Evolutionary conservation across 768 basidiomycete genomes (phyloP).

Genomic region (Dictyophora rubrovolvata): DNA sequence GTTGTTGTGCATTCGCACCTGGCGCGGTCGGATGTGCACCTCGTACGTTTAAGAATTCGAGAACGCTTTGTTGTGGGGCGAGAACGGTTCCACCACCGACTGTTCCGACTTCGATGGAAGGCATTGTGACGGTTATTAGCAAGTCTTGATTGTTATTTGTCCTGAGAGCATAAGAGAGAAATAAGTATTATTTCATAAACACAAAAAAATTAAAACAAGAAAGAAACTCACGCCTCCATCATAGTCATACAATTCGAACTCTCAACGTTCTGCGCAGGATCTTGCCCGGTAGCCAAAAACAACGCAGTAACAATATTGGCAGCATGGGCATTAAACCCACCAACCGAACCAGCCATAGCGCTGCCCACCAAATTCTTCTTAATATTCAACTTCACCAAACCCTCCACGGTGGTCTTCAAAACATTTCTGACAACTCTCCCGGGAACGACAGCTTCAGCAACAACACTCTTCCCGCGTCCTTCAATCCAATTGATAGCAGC

Average conservation of each 20-base stretch:
- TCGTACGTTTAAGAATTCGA: conserved; percentile 88
- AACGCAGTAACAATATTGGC: conserved; percentile 95
- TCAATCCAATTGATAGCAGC: conserved; percentile 99
- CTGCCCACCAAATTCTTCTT: conserved; percentile 98
- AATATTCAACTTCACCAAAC: conserved; percentile 79
- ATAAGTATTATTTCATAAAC: conserved; percentile 1
- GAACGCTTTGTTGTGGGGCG: conserved; percentile 77
- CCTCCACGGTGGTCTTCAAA: conserved; percentile 89
- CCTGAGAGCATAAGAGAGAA: conserved; percentile 28
- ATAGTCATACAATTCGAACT: conserved; percentile 97
- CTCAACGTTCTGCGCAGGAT: conserved; percentile 98
- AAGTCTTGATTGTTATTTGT: conserved; percentile 85
- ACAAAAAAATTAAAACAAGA: conserved; percentile 1
- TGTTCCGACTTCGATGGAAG: conserved; percentile 98
- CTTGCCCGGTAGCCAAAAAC: conserved; percentile 94
- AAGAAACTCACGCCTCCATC: conserved; percentile 85
- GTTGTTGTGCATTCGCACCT: conserved; percentile 79
- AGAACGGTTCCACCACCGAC: conserved; percentile 95
- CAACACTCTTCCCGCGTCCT: conserved; percentile 94
- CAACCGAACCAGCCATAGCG: conserved; percentile 96
- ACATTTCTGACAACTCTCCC: conserved; percentile 82
- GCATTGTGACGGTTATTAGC: conserved; percentile 92
- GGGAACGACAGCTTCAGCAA: conserved; percentile 89
- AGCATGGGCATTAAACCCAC: conserved; percentile 98
- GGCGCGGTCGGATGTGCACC: conserved; percentile 84